Base-by-base conservation (phyloP, 441 rosid genomes). In the Melastoma candidum region DNA sequence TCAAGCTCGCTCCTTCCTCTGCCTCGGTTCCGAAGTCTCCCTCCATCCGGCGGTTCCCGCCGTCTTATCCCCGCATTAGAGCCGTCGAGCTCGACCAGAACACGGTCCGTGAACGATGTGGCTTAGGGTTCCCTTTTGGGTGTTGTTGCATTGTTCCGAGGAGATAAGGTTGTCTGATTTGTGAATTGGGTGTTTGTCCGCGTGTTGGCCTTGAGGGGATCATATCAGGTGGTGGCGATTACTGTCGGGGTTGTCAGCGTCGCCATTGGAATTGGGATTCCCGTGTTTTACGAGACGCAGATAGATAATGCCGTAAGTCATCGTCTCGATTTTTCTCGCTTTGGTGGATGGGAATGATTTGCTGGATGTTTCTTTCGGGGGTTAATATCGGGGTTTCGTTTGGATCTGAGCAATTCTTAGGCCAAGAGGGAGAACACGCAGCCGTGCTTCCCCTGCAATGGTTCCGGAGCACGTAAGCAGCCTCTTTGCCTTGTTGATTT, bases 401-500 rank as follows among this genome's bases (percentile, higher is more conserved):
- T 3, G 41, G 41, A 36, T 36, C 1, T 36, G 41, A 9, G 8
- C 8, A 9, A 36, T 2, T 36, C 8, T 6, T 36, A 36, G 41
- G 41, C 41, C 41, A 36, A 36, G 41, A 36, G 41, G 8, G 41
- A 87, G 2, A 92, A 87, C 46, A 92, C 94, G 0, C 98, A 92
- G 66, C 86, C 92, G 6, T 92, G 96, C 76, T 92, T 92, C 64
- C 98, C 98, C 29, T 92, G 98, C 65, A 66, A 54, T 54, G 98
- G 98, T 66, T 59, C 87, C n/a, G 98, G 98, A 52, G 96, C 96
- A 53, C 96, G 98, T 92, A 79, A 68, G 96, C 69, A 17, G 39
- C 6, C 51, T 44, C 8, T 2, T 17, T 44, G 44, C n/a, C 50
- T 26, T 25, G 41, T 36, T 36, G 41, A 9, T 36, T 36, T 1